Evolutionary conservation across 306 rosid species (phyloP).

Genomic region (Benincasa hispida): DNA sequence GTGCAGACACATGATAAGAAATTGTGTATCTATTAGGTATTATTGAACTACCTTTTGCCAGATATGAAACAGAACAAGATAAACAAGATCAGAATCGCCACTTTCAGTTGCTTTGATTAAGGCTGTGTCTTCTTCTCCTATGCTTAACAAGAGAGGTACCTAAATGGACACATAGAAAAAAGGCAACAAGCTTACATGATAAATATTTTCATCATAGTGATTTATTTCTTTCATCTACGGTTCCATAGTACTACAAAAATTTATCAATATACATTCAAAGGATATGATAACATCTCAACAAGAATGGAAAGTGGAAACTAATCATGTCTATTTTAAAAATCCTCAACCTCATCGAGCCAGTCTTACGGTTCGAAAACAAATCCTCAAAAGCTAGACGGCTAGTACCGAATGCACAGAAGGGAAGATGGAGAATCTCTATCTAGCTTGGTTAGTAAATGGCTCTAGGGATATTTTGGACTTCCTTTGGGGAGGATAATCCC

Average conservation of each 20-base stretch:
- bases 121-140: constrained; percentile 94
- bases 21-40: neutral
- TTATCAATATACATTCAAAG: neutral
- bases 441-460: neutral
- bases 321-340: neutral
- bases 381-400: neutral
- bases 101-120: constrained; percentile 82
- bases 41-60: constrained; percentile 71
- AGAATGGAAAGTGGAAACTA: neutral
- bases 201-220: neutral
- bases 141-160: constrained; percentile 97
- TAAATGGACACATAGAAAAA: constrained; percentile 13
- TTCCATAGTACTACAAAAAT: neutral
- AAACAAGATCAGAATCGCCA: constrained; percentile 96
- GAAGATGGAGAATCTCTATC: neutral
- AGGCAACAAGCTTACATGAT: neutral
- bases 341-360: neutral
- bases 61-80: constrained; percentile 86
- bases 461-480: too few relatives aligned
- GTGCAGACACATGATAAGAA: neutral
- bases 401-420: neutral
- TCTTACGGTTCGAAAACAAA: neutral
- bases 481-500: too few relatives aligned
- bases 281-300: neutral
- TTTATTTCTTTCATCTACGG: neutral